These are phyloP conservation scores for Carnegiea gigantea DNA, from an alignment of 179 eudicot genomes.

Conservation along the genomic window DNA sequence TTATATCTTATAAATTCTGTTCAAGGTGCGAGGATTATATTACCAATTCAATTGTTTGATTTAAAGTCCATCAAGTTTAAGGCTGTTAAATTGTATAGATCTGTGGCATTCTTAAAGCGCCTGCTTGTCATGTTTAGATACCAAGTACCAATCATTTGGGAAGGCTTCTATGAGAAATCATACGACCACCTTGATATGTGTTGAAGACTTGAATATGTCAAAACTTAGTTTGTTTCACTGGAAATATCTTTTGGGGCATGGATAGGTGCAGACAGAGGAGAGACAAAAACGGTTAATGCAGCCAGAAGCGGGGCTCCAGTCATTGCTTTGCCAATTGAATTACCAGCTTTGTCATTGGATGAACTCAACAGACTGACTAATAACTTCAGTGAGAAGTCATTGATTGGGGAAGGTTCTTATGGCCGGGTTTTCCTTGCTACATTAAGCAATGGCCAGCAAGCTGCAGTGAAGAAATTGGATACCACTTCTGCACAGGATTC, in stretches of 20 bases:
- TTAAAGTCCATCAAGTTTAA: background rate
- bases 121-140: background rate
- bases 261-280: conserved; percentile 63
- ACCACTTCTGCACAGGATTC: conserved; percentile 63
- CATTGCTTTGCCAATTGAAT: conserved; percentile 67
- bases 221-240: background rate
- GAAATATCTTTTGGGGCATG: background rate
- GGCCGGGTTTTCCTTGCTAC: conserved; percentile 70
- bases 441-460: conserved; percentile 45
- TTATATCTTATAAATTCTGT: too few relatives aligned
- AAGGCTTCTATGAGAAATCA: background rate
- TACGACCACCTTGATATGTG: background rate
- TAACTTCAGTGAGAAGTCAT: conserved; percentile 61
- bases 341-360: conserved; percentile 54
- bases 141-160: too few relatives aligned
- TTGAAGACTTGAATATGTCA: background rate
- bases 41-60: too few relatives aligned
- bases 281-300: conserved; percentile 47
- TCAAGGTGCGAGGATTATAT: too few relatives aligned
- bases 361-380: conserved; percentile 62
- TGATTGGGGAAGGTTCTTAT: conserved; percentile 91
- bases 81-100: background rate
- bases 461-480: conserved; percentile 77
- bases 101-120: background rate
- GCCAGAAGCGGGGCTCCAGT: conserved; percentile 53